Percentiles rank a stretch among this genome's conserved stretches.
Conservation (phyloP, 2,329 filamentous ascomycete species). For the Helminthosporium solani region DNA sequence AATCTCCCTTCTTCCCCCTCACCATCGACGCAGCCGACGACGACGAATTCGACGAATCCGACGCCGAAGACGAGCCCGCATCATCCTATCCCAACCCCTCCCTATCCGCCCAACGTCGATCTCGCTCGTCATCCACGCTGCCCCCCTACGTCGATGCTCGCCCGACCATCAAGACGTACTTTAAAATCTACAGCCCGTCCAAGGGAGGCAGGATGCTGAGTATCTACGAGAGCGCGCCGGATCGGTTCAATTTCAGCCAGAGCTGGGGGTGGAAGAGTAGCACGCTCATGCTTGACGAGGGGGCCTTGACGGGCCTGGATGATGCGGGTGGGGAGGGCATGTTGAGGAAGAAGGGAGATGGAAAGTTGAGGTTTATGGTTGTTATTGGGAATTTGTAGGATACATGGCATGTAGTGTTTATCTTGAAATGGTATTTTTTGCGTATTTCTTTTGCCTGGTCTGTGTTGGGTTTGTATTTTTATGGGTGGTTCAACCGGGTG, state of each 20-base stretch:
- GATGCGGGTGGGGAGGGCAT: slow-evolving; percentile 15
- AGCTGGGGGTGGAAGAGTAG: slow-evolving; percentile 64
- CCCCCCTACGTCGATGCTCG: slow-evolving; percentile 57
- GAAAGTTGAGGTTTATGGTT: slow-evolving; percentile 59
- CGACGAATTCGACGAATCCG: slow-evolving; percentile 26
- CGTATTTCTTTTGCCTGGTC: no score
- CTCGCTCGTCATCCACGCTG: slow-evolving; percentile 43
- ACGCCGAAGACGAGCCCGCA: slow-evolving; percentile 28
- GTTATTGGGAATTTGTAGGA: slow-evolving; percentile 57
- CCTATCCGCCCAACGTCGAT: slow-evolving; percentile 20
- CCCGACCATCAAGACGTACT: slow-evolving; percentile 61
- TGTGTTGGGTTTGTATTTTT: no score
- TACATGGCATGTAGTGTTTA: no score
- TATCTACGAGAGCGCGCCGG: slow-evolving; percentile 60
- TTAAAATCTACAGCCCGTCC: slow-evolving; percentile 61
- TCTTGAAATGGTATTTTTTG: no score
- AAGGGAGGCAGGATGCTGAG: slow-evolving; percentile 60
- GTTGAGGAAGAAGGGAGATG: slow-evolving; percentile 46
- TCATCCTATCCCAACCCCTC: slow-evolving; percentile 30
- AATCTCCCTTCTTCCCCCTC: slow-evolving; percentile 23
- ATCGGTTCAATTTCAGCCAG: slow-evolving; percentile 61
- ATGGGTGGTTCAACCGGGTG: no score
- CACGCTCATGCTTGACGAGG: slow-evolving; percentile 58
- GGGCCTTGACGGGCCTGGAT: slow-evolving; percentile 23
- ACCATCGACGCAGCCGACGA: slow-evolving; percentile 18